Evolutionary conservation across 495 filamentous ascomycete genomes (phyloP).

Genomic region (Lasiosphaeria miniovina): DNA sequence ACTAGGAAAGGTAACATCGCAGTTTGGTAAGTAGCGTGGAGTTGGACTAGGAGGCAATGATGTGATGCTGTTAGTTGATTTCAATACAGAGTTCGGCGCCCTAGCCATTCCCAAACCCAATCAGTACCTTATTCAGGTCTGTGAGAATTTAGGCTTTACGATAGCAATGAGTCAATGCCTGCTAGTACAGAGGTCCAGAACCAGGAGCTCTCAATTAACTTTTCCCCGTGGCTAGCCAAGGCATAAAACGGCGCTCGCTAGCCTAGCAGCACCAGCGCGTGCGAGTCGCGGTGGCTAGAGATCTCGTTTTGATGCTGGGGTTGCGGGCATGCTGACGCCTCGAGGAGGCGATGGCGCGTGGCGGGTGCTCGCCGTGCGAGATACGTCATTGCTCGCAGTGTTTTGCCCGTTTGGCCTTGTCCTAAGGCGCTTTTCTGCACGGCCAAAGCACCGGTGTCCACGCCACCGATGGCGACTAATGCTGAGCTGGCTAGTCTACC

Average conservation of each 20-base stretch:
- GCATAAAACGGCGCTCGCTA: neutral
- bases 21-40: too few species aligned
- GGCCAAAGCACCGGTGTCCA: neutral
- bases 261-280: too few species aligned
- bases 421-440: neutral
- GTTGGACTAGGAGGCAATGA: too few species aligned
- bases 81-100: neutral
- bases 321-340: too few species aligned
- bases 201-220: neutral
- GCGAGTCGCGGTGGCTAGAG: too few species aligned
- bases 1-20: too few species aligned
- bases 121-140: neutral
- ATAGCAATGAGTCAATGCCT: neutral
- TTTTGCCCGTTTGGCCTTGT: neutral
- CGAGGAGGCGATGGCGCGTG: too few species aligned
- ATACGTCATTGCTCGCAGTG: neutral
- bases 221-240: neutral
- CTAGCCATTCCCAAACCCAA: neutral
- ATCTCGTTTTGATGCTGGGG: too few species aligned
- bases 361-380: too few species aligned
- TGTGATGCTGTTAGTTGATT: neutral
- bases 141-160: neutral
- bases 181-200: neutral
- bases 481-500: neutral
- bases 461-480: neutral